Base-by-base conservation (phyloP, 768 basidiomycete species). In the Rhizopogon vesiculosus region DNA sequence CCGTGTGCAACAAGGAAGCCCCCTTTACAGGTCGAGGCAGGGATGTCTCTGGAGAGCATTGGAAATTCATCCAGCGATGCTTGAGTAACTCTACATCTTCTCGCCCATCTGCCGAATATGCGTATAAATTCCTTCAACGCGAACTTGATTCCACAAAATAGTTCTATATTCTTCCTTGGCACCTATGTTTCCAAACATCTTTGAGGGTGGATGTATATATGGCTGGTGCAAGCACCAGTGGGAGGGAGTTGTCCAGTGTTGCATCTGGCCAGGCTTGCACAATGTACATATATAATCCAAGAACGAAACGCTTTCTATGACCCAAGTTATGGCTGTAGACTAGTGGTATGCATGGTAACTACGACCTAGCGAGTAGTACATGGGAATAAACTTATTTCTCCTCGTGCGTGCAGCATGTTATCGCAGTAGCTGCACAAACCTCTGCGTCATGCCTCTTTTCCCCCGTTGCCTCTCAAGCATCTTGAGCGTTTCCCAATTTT, bases 391-490 rank as follows among this genome's bases (percentile, higher is more conserved):
- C 5, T 9, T 25, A 33, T 33, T 33, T 33, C 7, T 33, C 31
- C 31, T 1, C 31, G 9, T 0, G 31, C 3, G 9, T 33, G 31
- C 31, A 33, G 35, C 35, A 12, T 29, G 22, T 41, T 55, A 64
- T 25, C 25, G 29, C 7, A 69, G 65, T 22, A 55, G 39, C 12
- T 31, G 51, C 9, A 44, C 51, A 5, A 71, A 28, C 1, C 45
- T 56, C 19, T 15, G 58, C 7, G 53, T 64, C 40, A 58, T 62
- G 8, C 3, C 43, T 7, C 7, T 18, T 35, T 45, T 64, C 2
- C 68, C 68, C 7, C 69, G 7, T 51, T 29, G 51, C 7, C 13
- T 44, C 16, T 67, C 62, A 31, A 64, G n/a, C 45, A 59, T 39
- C 4, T 19, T 22, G 7, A 44, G 45, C 1, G 64, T 64, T 3